phyloP scores from a whole-genome alignment of 225 moss, liverwort and hornwort species.

The Sphagnum contortum region DNA sequence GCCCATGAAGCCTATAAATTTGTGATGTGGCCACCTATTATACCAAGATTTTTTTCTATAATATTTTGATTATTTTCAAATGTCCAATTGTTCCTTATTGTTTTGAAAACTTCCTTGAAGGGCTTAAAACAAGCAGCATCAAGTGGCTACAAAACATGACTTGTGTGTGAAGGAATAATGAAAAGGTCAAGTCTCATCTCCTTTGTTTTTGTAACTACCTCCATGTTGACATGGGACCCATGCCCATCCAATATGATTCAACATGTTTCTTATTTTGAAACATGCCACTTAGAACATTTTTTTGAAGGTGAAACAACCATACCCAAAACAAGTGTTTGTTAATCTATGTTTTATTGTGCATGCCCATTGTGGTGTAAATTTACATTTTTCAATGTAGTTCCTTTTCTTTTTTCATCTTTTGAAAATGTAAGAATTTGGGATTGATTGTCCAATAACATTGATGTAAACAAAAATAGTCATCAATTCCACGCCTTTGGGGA shows the following conservation, averaged over 20 bases:
- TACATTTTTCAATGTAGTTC: neutral
- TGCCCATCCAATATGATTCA: neutral
- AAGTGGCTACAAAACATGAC: conserved; percentile 1
- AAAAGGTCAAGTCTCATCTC: neutral
- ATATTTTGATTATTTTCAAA: neutral
- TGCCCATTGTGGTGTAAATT: neutral
- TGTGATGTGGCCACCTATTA: neutral
- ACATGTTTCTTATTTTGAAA: neutral
- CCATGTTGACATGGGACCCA: neutral
- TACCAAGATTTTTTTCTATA: neutral
- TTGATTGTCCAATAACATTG: neutral
- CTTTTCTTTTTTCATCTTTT: no score
- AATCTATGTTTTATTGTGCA: neutral
- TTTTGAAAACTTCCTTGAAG: neutral
- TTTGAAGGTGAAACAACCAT: neutral
- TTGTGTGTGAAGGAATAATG: neutral
- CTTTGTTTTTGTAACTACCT: neutral
- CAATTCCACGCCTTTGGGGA: neutral
- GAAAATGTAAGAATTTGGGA: conserved; percentile 1
- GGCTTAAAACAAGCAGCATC: neutral
- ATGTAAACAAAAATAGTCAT: neutral
- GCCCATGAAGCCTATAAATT: no score
- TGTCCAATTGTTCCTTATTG: neutral
- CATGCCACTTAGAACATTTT: neutral
- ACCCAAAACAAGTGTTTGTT: neutral